Evolutionary conservation across 2,329 filamentous ascomycete genomes (phyloP).

Genomic region (Cladosporium phlei): DNA sequence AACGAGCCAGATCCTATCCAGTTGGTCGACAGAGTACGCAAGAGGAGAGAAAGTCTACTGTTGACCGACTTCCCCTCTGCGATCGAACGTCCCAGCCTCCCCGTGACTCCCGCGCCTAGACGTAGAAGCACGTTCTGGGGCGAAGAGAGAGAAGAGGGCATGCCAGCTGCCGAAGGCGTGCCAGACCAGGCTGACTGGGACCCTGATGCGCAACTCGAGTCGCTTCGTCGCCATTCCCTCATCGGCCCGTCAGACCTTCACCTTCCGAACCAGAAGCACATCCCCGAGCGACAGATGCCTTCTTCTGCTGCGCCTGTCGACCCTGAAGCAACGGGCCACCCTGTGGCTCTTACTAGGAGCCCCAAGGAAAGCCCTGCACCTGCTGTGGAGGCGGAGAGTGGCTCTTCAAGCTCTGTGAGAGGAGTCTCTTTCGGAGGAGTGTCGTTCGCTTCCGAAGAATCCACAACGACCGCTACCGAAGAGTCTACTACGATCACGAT

Average conservation of each 20-base stretch:
- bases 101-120: slow-evolving; percentile 83
- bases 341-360: slow-evolving; percentile 10
- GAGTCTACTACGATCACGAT: not conserved
- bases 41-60: slow-evolving; percentile 54
- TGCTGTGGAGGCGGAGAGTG: not conserved
- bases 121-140: slow-evolving; percentile 65
- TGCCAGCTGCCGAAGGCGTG: slow-evolving; percentile 76
- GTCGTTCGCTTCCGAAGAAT: not conserved
- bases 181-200: slow-evolving; percentile 83
- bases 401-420: not conserved
- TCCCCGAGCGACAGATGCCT: slow-evolving; percentile 31
- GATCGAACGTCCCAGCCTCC: slow-evolving; percentile 76
- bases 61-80: slow-evolving; percentile 85
- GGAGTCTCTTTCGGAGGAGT: not conserved
- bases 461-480: not conserved
- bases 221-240: slow-evolving; percentile 43
- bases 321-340: slow-evolving; percentile 1
- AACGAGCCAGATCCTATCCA: slow-evolving; percentile 22
- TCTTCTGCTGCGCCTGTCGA: slow-evolving; percentile 19
- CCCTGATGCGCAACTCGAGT: slow-evolving; percentile 42
- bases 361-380: not conserved
- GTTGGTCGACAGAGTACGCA: slow-evolving; percentile 26
- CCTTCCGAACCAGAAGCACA: slow-evolving; percentile 21
- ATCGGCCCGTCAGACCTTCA: slow-evolving; percentile 28
- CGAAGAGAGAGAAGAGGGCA: slow-evolving; percentile 50